Evolutionary conservation across 2,329 filamentous ascomycete species (phyloP), one percentile per base, ranked within the genome.

Genomic region (Catunica adiposa): DNA sequence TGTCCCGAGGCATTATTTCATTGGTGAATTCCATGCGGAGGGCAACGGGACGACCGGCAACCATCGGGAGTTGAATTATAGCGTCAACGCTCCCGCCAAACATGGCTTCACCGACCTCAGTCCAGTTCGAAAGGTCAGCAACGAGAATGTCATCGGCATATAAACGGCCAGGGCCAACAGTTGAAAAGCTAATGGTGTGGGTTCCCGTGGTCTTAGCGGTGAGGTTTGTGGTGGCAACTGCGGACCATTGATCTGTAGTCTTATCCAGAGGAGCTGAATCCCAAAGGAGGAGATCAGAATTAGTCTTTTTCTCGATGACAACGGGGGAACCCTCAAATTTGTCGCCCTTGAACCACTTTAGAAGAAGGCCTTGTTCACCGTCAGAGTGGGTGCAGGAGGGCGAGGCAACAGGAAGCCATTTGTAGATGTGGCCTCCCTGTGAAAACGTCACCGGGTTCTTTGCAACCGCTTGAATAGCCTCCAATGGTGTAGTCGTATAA

Each of bases 221-320:
- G 22, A 85, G 66, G 34, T 70, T 73, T 0, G 79, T 80, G 52
- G 75, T 83, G 23, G 78, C 79, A 50, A 78, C 68, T 54, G 80
- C 81, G 1, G 80, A 84, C 73, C 79, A 84, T 55, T 79, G 74
- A 0, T 78, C 78, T 0, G 80, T 76, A 14, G 82, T 73, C 58
- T 80, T 70, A 22, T 72, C 70, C 15, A 76, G 64, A 4, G 81
- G 82, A 0, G 79, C 80, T 2, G 81, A 84, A 61, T 85, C 82
- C 80, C 81, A 84, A 1, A 85, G 71, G 70, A 82, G 84, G 1
- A 84, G 72, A 63, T 84, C 80, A 0, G 80, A 83, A 62, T 81
- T 82, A 6, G 70, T 73, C 59, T 81, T 75, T 53, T 73, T 72
- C 63, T 84, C 79, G 1, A 76, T 70, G 15, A 80, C 70, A 0